A percentile compares a stretch with the other conserved stretches of the same genome.
These are phyloP conservation scores for Raphanus hybrid DNA, from an alignment of 441 rosid genomes.

Conservation along the genomic window DNA sequence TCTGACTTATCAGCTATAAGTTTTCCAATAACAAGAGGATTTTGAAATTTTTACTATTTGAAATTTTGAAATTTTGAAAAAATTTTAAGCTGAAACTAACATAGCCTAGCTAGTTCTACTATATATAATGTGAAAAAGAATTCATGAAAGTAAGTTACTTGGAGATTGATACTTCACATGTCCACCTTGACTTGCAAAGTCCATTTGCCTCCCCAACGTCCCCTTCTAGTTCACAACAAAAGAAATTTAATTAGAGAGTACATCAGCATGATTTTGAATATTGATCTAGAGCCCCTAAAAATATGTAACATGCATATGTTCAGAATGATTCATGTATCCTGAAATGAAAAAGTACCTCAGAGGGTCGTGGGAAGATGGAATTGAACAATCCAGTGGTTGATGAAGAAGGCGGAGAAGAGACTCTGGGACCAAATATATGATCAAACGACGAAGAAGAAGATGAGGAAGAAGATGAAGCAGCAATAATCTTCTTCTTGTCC, in stretches of 20 bases:
- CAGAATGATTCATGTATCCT: slow-evolving; percentile 19
- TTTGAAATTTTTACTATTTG: not conserved
- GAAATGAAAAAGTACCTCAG: slow-evolving; percentile 26
- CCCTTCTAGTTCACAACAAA: slow-evolving; percentile 28
- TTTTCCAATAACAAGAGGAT: not conserved
- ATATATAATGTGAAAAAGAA: not conserved
- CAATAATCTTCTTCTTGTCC: slow-evolving; percentile 40
- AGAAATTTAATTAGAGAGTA: slow-evolving; percentile 6
- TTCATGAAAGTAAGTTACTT: slow-evolving; percentile 26
- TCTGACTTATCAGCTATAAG: not conserved
- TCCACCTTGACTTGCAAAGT: slow-evolving; percentile 38
- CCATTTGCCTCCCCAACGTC: slow-evolving; percentile 30
- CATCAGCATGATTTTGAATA: not conserved
- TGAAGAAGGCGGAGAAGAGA: slow-evolving; percentile 31
- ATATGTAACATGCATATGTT: slow-evolving; percentile 22
- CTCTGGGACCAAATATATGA: slow-evolving; percentile 42
- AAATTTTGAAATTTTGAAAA: not conserved
- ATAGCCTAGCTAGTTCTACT: slow-evolving; percentile 1
- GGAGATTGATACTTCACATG: slow-evolving; percentile 36
- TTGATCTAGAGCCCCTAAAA: not conserved
- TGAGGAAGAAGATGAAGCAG: slow-evolving; percentile 29
- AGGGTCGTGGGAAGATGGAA: slow-evolving; percentile 42
- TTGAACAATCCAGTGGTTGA: slow-evolving; percentile 39
- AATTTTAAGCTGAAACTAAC: not conserved
- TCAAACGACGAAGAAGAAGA: slow-evolving; percentile 31